A percentile compares a stretch with the other conserved stretches of the same genome.
phyloP scores from a whole-genome alignment of 2,329 filamentous ascomycete genomes.

The Elsinoe perseae region DNA sequence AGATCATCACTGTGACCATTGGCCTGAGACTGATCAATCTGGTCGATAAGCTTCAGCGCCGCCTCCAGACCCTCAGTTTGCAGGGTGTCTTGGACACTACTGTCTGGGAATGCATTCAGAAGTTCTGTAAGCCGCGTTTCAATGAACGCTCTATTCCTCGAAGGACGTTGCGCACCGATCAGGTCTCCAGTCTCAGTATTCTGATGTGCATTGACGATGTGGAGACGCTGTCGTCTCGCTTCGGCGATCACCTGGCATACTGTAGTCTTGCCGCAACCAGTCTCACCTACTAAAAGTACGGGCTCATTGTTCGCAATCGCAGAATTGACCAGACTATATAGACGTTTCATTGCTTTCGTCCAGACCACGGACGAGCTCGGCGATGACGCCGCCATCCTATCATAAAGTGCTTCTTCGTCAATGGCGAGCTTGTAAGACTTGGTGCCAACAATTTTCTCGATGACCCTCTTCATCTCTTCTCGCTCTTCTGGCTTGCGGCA shows the following conservation, averaged over 20 bases:
- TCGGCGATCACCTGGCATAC: slow-evolving; percentile 89
- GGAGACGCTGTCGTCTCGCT: slow-evolving; percentile 64
- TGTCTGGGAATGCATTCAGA: slow-evolving; percentile 18
- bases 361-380: slow-evolving; percentile 68
- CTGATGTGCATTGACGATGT: slow-evolving; percentile 94
- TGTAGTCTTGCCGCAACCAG: slow-evolving; percentile 95
- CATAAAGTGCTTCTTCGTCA: slow-evolving; percentile 66
- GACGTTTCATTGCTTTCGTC: slow-evolving; percentile 87
- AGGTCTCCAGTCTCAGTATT: slow-evolving; percentile 97
- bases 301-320: slow-evolving; percentile 88
- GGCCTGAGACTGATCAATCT: slow-evolving; percentile 15
- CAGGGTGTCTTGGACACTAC: slow-evolving; percentile 24
- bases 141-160: slow-evolving; percentile 73
- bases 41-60: slow-evolving; percentile 42
- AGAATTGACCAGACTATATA: slow-evolving; percentile 82
- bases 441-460: slow-evolving; percentile 75
- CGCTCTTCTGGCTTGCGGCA: slow-evolving; percentile 88
- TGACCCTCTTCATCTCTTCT: slow-evolving; percentile 71
- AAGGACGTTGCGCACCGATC: slow-evolving; percentile 87
- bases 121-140: slow-evolving; percentile 61
- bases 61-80: slow-evolving; percentile 21
- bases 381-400: slow-evolving; percentile 29
- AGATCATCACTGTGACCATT: slow-evolving; percentile 17
- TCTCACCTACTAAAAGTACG: slow-evolving; percentile 89
- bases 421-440: slow-evolving; percentile 58